Evolutionary conservation across 805 yeast species (phyloP).

Genomic region (Starmera dryadoides): DNA sequence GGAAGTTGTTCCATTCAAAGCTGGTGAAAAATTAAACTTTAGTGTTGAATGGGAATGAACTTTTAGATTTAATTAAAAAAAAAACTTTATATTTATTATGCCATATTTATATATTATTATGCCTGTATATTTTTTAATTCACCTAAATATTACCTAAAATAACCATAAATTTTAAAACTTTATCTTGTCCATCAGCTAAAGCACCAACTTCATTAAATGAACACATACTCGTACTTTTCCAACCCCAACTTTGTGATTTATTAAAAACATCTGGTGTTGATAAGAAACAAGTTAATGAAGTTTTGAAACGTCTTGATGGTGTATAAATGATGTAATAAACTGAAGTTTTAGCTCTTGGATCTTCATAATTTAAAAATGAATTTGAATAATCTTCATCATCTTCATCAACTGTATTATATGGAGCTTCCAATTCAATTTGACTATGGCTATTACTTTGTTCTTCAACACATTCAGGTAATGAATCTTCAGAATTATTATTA

Average conservation of each 20-base stretch:
- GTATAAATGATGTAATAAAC: slow-evolving; percentile 50
- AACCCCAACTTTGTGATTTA: slow-evolving; percentile 54
- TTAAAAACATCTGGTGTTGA: slow-evolving; percentile 48
- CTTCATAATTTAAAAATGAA: slow-evolving; percentile 36
- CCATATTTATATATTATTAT: no score
- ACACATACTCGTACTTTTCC: slow-evolving; percentile 51
- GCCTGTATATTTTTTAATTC: not conserved
- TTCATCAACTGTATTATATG: slow-evolving; percentile 1
- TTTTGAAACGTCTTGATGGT: slow-evolving; percentile 39
- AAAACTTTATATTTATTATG: not conserved
- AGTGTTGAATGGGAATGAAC: slow-evolving; percentile 57
- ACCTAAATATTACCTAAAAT: slow-evolving; percentile 36
- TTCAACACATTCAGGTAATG: slow-evolving; percentile 4
- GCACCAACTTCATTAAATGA: slow-evolving; percentile 42
- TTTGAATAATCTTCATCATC: slow-evolving; percentile 6
- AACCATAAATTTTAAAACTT: slow-evolving; percentile 40
- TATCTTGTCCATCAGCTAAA: slow-evolving; percentile 35
- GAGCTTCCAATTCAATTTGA: not conserved
- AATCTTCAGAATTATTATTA: not conserved
- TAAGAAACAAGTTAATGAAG: slow-evolving; percentile 43
- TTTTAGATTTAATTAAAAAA: not conserved
- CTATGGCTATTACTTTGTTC: no score
- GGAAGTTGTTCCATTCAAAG: slow-evolving; percentile 76
- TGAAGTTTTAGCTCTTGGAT: slow-evolving; percentile 35
- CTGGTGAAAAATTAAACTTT: slow-evolving; percentile 74